A percentile compares a stretch with the other conserved stretches of the same genome.
phyloP scores from a whole-genome alignment of 345 rosid genomes.

The Syzygium jambos region DNA sequence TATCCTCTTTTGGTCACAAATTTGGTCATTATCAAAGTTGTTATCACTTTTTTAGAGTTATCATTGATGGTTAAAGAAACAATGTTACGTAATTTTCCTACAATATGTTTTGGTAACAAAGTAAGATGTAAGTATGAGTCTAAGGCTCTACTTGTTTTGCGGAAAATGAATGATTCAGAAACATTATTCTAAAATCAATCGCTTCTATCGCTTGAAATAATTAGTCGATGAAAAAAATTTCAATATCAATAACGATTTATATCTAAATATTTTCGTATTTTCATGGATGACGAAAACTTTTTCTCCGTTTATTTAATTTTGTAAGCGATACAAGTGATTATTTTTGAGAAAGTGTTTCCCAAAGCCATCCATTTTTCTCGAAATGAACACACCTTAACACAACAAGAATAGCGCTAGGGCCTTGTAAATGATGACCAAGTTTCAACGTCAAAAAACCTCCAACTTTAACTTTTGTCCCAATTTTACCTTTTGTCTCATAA shows the following conservation, averaged over 20 bases:
- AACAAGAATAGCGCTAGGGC: not conserved
- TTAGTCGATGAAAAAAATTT: not conserved
- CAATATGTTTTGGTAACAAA: too few relatives aligned
- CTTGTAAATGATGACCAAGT: not conserved
- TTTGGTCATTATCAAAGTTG: too few relatives aligned
- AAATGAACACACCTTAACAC: not conserved
- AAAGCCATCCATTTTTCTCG: not conserved
- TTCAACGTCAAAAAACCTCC: not conserved
- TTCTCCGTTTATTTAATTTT: not conserved
- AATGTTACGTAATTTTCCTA: too few relatives aligned
- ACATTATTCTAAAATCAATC: not conserved
- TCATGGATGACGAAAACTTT: accelerated
- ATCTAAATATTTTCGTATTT: not conserved
- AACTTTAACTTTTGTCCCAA: too few relatives aligned
- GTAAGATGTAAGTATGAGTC: not conserved
- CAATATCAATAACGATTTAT: not conserved
- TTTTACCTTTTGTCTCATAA: too few relatives aligned
- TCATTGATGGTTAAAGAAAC: too few relatives aligned
- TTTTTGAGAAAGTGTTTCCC: not conserved
- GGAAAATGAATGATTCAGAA: not conserved
- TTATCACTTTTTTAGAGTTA: too few relatives aligned
- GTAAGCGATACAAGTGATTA: accelerated
- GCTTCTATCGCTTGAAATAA: not conserved
- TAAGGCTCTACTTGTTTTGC: not conserved
- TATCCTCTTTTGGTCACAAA: too few relatives aligned